phyloP scores from a whole-genome alignment of 1,284 basidiomycete species.

The Ustanciosporium gigantosporum region DNA sequence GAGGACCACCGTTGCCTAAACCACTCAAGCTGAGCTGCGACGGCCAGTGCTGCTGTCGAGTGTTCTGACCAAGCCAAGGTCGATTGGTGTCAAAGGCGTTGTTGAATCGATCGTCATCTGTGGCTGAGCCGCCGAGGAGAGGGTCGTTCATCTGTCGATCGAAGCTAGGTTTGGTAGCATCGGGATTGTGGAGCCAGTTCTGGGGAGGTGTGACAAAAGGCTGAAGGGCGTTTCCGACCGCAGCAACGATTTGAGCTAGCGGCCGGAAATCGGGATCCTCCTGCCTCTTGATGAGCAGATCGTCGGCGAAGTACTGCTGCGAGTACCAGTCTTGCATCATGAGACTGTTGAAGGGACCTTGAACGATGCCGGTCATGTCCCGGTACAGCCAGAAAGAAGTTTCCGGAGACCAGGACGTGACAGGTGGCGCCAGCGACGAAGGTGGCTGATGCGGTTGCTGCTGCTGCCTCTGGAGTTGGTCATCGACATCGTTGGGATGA shows the following conservation, averaged over 20 bases:
- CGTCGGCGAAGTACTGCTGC: slow-evolving; percentile 84
- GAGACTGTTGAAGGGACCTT: slow-evolving; percentile 90
- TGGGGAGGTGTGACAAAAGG: slow-evolving; percentile 61
- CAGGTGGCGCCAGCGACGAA: slow-evolving; percentile 1
- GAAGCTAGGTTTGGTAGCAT: slow-evolving; percentile 7
- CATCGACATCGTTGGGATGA: neutral
- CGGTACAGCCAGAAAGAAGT: slow-evolving; percentile 86
- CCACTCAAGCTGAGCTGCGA: slow-evolving; percentile 17
- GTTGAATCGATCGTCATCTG: slow-evolving; percentile 24
- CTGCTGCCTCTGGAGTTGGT: neutral
- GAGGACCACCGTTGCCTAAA: slow-evolving; percentile 10
- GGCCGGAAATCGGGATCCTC: slow-evolving; percentile 60
- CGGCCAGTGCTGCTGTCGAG: slow-evolving; percentile 30
- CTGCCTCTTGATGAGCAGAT: slow-evolving; percentile 79
- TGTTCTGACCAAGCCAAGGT: slow-evolving; percentile 8
- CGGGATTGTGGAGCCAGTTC: slow-evolving; percentile 23
- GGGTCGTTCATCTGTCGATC: slow-evolving; percentile 9
- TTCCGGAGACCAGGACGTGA: slow-evolving; percentile 63
- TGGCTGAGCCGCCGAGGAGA: slow-evolving; percentile 3
- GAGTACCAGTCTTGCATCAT: slow-evolving; percentile 96
- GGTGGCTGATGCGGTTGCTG: slow-evolving; percentile 16
- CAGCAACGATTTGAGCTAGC: slow-evolving; percentile 59
- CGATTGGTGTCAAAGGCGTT: slow-evolving; percentile 13
- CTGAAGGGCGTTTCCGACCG: slow-evolving; percentile 52
- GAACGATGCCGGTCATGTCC: slow-evolving; percentile 83